Conservation (phyloP, 169 alveolate species). For the Plasmodium relictum region DNA sequence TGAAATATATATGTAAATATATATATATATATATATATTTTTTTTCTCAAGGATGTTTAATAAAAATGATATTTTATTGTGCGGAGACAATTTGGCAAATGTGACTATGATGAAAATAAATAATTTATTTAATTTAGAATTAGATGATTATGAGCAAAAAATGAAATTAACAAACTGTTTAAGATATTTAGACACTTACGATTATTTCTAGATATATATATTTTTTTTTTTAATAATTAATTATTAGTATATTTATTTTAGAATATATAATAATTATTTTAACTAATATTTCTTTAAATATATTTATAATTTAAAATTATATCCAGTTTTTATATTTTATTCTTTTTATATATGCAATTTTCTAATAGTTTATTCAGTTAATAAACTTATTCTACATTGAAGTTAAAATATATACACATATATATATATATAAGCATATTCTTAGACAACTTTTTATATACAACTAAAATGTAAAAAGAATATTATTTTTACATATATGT, state of each 20-base stretch:
- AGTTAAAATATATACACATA: too few relatives aligned
- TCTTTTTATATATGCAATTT: too few relatives aligned
- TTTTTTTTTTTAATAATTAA: not conserved
- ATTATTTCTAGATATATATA: slow-evolving; percentile 36
- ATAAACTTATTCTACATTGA: too few relatives aligned
- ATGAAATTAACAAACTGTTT: slow-evolving; percentile 49
- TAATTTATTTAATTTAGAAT: slow-evolving; percentile 47
- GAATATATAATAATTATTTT: not conserved
- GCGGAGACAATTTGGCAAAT: slow-evolving; percentile 72
- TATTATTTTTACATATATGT: too few relatives aligned
- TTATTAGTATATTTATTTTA: not conserved
- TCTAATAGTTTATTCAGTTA: too few relatives aligned
- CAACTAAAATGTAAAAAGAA: too few relatives aligned
- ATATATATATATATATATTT: not conserved
- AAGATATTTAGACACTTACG: slow-evolving; percentile 65
- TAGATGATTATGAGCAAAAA: slow-evolving; percentile 62
- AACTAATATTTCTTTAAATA: not conserved
- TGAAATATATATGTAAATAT: slow-evolving; percentile 3
- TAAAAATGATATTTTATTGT: slow-evolving; percentile 39
- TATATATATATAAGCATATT: too few relatives aligned
- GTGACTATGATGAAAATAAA: slow-evolving; percentile 68
- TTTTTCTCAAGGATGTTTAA: slow-evolving; percentile 50
- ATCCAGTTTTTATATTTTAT: too few relatives aligned
- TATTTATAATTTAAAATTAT: not conserved
- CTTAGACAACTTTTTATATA: too few relatives aligned